Evolutionary conservation across 768 basidiomycete genomes (phyloP), one percentile per base, ranked within the genome.

Genomic region (Calocybe indica): DNA sequence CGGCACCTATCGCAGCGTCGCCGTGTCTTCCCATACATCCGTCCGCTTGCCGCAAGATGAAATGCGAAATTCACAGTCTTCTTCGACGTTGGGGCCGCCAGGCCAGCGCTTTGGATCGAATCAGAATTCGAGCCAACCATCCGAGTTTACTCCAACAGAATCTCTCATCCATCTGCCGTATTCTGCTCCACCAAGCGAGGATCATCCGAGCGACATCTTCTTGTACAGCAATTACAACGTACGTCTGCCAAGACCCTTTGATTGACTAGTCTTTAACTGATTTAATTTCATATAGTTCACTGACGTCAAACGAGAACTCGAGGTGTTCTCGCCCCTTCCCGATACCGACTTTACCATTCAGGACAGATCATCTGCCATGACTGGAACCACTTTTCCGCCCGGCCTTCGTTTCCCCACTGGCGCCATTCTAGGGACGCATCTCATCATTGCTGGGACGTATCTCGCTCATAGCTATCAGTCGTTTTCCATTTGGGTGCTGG

Each of bases 181-280:
- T 62, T 87, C 92, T 30, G 74, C 83, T 1, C 59, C 72, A 2
- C 83, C 88, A 7, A 83, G 75, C 2, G 80, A 82, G 50, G 83
- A 90, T 49, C 78, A 81, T 57, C 90, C 91, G 6, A 84, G 82
- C 55, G 89, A 96, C 55, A 88, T 97, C 30, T 89, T 81, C 64
- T 71, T 95, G 28, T 99, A 94, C 66, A 92, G 90, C 58, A 99
- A 98, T 62, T 96, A 94, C 72, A 97, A 97, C 69, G 89, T 90
- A 56, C 55, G 22, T 22, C 22, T 22, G 22, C 22, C 22, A 22
- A 22, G 22, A 22, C 22, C 22, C 22, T 22, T 22, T 22, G 4
- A 22, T 22, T 22, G 22, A 22, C 22, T 22, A 22, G 22, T 22
- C 22, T 22, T 22, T 22, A 22, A 22, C 22, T 22, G 22, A 22